phyloP scores from a whole-genome alignment of 2,329 filamentous ascomycete species.

The Stachybotrys elegans region DNA sequence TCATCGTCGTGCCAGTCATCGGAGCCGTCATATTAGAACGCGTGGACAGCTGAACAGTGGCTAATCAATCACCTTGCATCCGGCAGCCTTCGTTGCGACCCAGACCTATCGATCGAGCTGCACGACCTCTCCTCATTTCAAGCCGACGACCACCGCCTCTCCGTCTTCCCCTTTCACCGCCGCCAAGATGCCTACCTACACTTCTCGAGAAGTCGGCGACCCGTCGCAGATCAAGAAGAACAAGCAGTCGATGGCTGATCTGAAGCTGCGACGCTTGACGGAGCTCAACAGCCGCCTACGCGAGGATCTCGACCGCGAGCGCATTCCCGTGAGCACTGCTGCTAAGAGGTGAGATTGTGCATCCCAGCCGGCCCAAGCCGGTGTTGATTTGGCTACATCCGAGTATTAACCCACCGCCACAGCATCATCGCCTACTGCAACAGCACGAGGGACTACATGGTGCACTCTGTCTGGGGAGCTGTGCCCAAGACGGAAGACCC shows the following conservation, averaged over 20 bases:
- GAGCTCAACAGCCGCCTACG: slow-evolving; percentile 95
- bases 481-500: slow-evolving; percentile 95
- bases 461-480: slow-evolving; percentile 91
- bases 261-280: slow-evolving; percentile 92
- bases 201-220: slow-evolving; percentile 62
- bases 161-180: slow-evolving; percentile 14
- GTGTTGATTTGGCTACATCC: slow-evolving; percentile 13
- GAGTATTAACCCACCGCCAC: too few relatives aligned
- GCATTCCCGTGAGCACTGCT: slow-evolving; percentile 93
- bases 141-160: slow-evolving; percentile 4
- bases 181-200: slow-evolving; percentile 59
- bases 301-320: slow-evolving; percentile 91
- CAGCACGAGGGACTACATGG: slow-evolving; percentile 98
- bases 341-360: slow-evolving; percentile 67
- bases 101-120: not conserved
- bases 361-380: not conserved
- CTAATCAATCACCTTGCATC: not conserved
- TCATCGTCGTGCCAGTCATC: too few relatives aligned
- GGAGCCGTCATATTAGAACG: too few relatives aligned
- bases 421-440: slow-evolving; percentile 98
- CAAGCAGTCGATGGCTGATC: slow-evolving; percentile 98
- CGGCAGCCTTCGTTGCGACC: not conserved
- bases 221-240: slow-evolving; percentile 76
- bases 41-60: not conserved
- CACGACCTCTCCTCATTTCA: not conserved